These are phyloP conservation scores for Cornus suecica DNA, from an alignment of 148 eudicot genomes.

Conservation along the genomic window DNA sequence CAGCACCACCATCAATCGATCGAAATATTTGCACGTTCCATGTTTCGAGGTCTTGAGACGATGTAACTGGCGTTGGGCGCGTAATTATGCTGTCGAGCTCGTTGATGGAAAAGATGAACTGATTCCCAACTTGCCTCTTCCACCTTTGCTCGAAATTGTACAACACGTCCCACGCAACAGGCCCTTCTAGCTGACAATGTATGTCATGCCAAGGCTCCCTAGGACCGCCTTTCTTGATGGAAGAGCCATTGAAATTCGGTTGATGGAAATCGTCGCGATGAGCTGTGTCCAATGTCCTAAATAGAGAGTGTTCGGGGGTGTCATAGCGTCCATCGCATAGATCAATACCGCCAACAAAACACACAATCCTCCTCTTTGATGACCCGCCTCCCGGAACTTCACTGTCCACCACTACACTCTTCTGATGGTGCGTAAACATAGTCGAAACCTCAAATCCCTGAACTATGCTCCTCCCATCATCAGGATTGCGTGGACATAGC, in stretches of 20 bases:
- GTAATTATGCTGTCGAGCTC: conserved; percentile 39
- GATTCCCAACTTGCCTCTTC: conserved; percentile 56
- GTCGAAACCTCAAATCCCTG: conserved; percentile 52
- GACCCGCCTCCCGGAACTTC: conserved; percentile 21
- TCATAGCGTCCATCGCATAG: conserved; percentile 88
- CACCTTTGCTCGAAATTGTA: conserved; percentile 89
- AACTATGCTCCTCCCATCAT: conserved; percentile 40
- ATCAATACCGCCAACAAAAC: conserved; percentile 86
- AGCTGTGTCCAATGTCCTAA: conserved; percentile 42
- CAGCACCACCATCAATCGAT: conserved; percentile 79
- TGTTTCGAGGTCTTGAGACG: conserved; percentile 39
- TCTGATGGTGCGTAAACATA: conserved; percentile 88
- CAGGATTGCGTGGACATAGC: conserved; percentile 59
- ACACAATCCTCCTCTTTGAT: conserved; percentile 45
- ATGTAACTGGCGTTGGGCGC: conserved; percentile 27
- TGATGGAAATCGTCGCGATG: conserved; percentile 75
- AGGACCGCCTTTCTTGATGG: conserved; percentile 74
- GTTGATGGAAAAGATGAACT: conserved; percentile 20
- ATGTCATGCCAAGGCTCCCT: conserved; percentile 96
- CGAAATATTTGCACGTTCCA: conserved; percentile 90
- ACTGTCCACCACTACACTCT: conserved; percentile 59
- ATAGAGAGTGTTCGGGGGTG: conserved; percentile 60
- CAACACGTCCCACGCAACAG: conserved; percentile 82
- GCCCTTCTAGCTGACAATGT: conserved; percentile 78
- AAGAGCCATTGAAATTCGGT: conserved; percentile 68